These are phyloP conservation scores for Suhomyces prunicola DNA, from an alignment of 805 yeast genomes.

Conservation along the genomic window DNA sequence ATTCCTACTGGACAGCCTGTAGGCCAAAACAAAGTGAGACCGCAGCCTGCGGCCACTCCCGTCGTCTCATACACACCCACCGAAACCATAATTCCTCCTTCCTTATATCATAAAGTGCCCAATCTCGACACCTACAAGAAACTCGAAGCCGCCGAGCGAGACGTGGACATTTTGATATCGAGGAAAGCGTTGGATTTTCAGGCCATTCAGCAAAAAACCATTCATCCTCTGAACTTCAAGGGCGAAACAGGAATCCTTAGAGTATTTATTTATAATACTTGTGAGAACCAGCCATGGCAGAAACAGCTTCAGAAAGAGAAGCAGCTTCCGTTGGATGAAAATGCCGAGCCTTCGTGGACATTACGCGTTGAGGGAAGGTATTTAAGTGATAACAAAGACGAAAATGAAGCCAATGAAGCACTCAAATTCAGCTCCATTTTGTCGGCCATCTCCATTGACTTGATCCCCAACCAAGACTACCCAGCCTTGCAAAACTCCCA, in stretches of 20 bases:
- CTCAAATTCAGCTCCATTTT: slow-evolving; percentile 75
- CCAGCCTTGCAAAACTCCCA: slow-evolving; percentile 29
- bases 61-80: slow-evolving; percentile 42
- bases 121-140: slow-evolving; percentile 71
- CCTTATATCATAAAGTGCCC: slow-evolving; percentile 47
- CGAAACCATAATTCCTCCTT: slow-evolving; percentile 37
- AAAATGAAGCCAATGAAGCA: slow-evolving; percentile 15
- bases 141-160: slow-evolving; percentile 75
- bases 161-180: slow-evolving; percentile 75
- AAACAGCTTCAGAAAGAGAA: slow-evolving; percentile 25
- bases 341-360: slow-evolving; percentile 66
- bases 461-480: slow-evolving; percentile 43
- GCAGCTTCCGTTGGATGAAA: slow-evolving; percentile 13
- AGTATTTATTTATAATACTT: slow-evolving; percentile 75
- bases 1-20: slow-evolving; percentile 12
- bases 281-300: slow-evolving; percentile 87
- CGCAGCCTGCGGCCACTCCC: slow-evolving; percentile 34
- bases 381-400: slow-evolving; percentile 50
- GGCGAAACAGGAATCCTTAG: slow-evolving; percentile 63
- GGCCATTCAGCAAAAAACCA: slow-evolving; percentile 48
- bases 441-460: slow-evolving; percentile 80
- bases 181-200: slow-evolving; percentile 84
- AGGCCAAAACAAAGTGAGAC: slow-evolving; percentile 24
- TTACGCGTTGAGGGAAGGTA: slow-evolving; percentile 85
- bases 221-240: slow-evolving; percentile 35